Evolutionary conservation across 2,329 filamentous ascomycete genomes (phyloP).

Genomic region (Alternaria alternata): DNA sequence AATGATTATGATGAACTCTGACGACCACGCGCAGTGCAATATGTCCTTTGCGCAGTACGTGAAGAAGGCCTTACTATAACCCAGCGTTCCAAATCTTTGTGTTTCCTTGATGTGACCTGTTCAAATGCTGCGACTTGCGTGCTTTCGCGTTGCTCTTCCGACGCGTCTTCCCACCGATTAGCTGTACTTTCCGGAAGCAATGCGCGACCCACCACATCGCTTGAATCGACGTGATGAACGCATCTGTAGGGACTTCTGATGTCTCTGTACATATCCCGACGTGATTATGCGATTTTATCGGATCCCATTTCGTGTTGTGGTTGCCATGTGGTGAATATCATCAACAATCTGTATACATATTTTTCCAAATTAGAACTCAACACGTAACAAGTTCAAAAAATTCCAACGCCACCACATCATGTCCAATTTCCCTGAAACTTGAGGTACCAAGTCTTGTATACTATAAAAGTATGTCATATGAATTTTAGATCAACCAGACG

Average conservation of each 20-base stretch:
- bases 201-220: neutral
- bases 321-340: neutral
- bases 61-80: neutral
- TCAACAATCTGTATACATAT: fast-evolving
- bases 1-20: neutral
- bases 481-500: neutral
- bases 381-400: constrained; percentile 4
- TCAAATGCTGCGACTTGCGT: neutral
- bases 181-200: neutral
- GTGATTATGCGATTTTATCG: fast-evolving
- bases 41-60: neutral
- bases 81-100: neutral
- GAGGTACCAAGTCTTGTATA: fast-evolving
- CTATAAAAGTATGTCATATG: fast-evolving
- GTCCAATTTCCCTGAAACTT: neutral
- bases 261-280: fast-evolving
- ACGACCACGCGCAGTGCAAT: too few relatives aligned
- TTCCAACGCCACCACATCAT: neutral
- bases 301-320: neutral
- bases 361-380: neutral
- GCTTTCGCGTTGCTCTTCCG: neutral
- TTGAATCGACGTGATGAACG: neutral
- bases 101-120: neutral
- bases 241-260: neutral
- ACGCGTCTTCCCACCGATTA: neutral